A percentile compares a stretch with the other conserved stretches of the same genome.
Evolutionary conservation across 192 early-diverging fungal genomes (phyloP).

Genomic region (Rhizophagus prolifer): DNA sequence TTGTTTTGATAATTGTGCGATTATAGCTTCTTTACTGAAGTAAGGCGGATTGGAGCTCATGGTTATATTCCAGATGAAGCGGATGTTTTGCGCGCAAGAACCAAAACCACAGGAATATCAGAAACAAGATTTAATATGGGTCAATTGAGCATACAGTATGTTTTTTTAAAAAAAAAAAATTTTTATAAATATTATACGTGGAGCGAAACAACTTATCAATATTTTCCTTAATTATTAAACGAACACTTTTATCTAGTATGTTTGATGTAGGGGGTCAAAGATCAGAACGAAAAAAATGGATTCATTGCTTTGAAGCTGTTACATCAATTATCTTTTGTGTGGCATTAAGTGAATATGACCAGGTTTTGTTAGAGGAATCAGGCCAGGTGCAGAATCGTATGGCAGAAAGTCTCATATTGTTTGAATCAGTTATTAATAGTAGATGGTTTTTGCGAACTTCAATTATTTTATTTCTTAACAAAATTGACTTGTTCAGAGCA

Average conservation of each 20-base stretch:
- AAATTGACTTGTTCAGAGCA: constrained; percentile 83
- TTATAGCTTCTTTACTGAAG: constrained; percentile 84
- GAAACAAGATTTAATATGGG: constrained; percentile 94
- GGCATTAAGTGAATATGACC: constrained; percentile 91
- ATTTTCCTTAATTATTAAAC: background rate
- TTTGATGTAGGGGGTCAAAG: constrained; percentile 87
- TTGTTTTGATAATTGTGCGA: background rate
- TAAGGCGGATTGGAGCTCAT: constrained; percentile 77
- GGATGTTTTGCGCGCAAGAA: constrained; percentile 94
- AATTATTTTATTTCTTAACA: constrained; percentile 94
- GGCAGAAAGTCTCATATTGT: constrained; percentile 85
- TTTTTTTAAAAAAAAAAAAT: constrained; percentile 33
- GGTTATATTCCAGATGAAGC: constrained; percentile 91
- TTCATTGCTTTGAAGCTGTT: constrained; percentile 83
- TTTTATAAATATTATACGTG: background rate
- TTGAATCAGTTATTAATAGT: constrained; percentile 90
- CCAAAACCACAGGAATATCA: constrained; percentile 96
- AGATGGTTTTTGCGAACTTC: constrained; percentile 90
- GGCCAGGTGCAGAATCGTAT: constrained; percentile 85
- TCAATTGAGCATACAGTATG: constrained; percentile 83
- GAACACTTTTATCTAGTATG: constrained; percentile 52
- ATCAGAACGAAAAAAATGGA: constrained; percentile 85
- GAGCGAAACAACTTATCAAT: background rate
- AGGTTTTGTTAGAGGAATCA: constrained; percentile 84
- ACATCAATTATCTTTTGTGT: constrained; percentile 94